Percentiles rank a stretch among this genome's conserved stretches.
phyloP scores from a whole-genome alignment of 1,139 yeast species.

The Taphrina deformans region DNA sequence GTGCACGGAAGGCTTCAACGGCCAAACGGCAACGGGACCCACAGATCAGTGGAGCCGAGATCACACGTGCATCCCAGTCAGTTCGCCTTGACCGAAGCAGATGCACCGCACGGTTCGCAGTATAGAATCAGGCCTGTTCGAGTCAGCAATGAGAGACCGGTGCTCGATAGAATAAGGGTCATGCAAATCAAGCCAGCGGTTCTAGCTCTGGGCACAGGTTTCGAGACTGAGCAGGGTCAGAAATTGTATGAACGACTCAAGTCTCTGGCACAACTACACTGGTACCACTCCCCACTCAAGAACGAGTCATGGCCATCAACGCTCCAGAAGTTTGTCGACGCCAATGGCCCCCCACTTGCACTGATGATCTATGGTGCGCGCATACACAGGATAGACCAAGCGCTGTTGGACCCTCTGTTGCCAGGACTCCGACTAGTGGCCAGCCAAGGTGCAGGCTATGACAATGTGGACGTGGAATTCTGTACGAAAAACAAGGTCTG shows the following conservation, averaged over 20 bases:
- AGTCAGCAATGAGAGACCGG: no score
- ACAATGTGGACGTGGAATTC: constrained; percentile 59
- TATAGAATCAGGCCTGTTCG: no score
- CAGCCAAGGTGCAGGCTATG: constrained; percentile 48
- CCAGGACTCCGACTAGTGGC: constrained; percentile 5
- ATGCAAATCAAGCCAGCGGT: not conserved
- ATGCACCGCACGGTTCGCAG: no score
- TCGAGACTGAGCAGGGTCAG: not conserved
- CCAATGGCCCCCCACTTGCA: not conserved
- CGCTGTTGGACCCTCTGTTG: not conserved
- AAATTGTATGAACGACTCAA: not conserved
- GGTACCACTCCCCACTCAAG: not conserved
- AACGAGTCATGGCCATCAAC: not conserved
- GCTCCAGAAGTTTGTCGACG: not conserved
- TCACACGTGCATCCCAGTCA: no score
- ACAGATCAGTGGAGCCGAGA: no score
- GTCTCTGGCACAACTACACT: not conserved
- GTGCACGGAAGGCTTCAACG: no score
- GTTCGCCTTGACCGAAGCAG: no score
- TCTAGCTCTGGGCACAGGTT: not conserved
- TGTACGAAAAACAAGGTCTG: constrained; percentile 56
- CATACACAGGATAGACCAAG: not conserved
- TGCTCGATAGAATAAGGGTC: no score
- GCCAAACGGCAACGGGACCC: no score
- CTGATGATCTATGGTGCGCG: constrained; percentile 1